Base-by-base conservation (phyloP, 345 rosid species). In the Pistacia integerrima region DNA sequence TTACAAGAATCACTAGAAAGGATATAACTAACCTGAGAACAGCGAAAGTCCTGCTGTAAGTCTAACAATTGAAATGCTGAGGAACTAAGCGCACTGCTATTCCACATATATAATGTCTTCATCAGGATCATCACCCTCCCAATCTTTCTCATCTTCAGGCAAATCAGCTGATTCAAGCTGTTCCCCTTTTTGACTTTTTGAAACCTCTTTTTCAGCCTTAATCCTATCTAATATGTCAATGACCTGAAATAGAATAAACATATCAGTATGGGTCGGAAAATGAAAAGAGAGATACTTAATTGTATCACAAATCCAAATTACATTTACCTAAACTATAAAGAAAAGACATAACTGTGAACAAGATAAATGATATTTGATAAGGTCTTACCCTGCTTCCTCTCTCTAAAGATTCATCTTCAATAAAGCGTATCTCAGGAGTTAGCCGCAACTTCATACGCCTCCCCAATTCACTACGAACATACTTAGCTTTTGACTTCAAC, bases 341-440 rank as follows among this genome's bases (percentile, higher is more conserved):
- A 38, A 28, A 36, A 67, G 64, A 12, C 60, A 28, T 8, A 66
- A 25, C 11, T 61, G 20, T 10, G 48, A 3, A 63, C n/a, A 54
- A 54, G 8, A 14, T 63, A 69, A 78, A 12, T 67, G 68, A 48
- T 20, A 66, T 58, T 20, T 30, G 59, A 38, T 48, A 69, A 77
- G 70, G 44, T 28, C 81, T 82, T 90, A 95, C 97, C 89, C 98
- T 86, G 92, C 97, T 93, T 85, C 97, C 99, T 80, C 96, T 86
- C 83, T 93, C 99, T 58, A 88, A 74, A 28, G 97, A 86, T 76
- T 95, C 97, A 81, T 93, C 99, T 70, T 95, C 96, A 17, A 93
- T 83, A 64, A 95, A 93, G 11, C 98, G 91, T 59, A 95, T 83
- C 84, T 95, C 97, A 44, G 99, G 99, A 9, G 98, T 90, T 70